Evolutionary conservation across 2,329 filamentous ascomycete genomes (phyloP).

Genomic region (Cladosporium oxysporum): DNA sequence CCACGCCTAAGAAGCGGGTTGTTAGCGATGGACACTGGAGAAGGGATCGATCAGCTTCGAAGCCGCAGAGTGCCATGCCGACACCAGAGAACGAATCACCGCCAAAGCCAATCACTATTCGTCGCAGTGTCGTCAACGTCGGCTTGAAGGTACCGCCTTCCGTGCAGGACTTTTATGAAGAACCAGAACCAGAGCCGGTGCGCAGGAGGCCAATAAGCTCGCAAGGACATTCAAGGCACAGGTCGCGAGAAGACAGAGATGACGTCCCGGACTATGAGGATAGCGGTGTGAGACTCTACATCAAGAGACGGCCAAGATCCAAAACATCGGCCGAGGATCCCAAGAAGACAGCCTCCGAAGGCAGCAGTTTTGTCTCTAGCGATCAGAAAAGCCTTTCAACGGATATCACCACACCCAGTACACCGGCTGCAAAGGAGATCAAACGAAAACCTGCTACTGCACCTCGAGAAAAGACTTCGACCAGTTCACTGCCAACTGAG

Average conservation of each 20-base stretch:
- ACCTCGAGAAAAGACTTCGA: slow-evolving; percentile 9
- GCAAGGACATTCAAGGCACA: slow-evolving; percentile 28
- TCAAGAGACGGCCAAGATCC: slow-evolving; percentile 34
- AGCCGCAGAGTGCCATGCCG: slow-evolving; percentile 25
- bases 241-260: slow-evolving; percentile 27
- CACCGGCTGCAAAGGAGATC: slow-evolving; percentile 22
- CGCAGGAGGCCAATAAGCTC: slow-evolving; percentile 28
- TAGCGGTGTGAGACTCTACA: slow-evolving; percentile 37
- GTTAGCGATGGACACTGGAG: slow-evolving; percentile 89
- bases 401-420: slow-evolving; percentile 35
- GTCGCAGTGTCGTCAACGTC: slow-evolving; percentile 35
- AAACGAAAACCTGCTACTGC: slow-evolving; percentile 2
- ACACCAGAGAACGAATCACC: slow-evolving; percentile 30
- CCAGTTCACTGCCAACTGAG: slow-evolving; percentile 3
- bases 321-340: slow-evolving; percentile 21
- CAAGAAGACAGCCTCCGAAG: slow-evolving; percentile 27
- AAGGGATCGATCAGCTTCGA: slow-evolving; percentile 31
- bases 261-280: slow-evolving; percentile 35
- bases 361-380: slow-evolving; percentile 33
- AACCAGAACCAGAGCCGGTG: slow-evolving; percentile 26
- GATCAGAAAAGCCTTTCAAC: slow-evolving; percentile 34
- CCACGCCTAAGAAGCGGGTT: slow-evolving; percentile 83
- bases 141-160: slow-evolving; percentile 38
- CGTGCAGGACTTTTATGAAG: slow-evolving; percentile 34
- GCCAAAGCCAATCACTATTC: slow-evolving; percentile 34